Conservation (phyloP, 1,284 basidiomycete species). For the Melampsora americana region DNA sequence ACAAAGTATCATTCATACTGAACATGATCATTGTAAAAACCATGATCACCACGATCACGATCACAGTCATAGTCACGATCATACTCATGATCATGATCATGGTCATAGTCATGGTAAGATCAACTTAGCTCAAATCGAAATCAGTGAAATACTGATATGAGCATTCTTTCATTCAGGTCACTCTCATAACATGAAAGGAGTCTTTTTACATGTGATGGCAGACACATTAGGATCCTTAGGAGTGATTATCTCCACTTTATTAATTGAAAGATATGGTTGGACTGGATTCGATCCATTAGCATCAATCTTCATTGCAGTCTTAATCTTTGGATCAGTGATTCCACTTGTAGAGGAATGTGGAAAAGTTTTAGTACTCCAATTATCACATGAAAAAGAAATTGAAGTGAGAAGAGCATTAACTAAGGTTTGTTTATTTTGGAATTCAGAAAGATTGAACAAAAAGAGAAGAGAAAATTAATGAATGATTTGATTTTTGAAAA, state of each 20-base stretch:
- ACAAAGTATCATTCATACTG: neutral
- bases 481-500: slow-evolving; percentile 1
- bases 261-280: slow-evolving; percentile 98
- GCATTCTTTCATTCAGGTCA: slow-evolving; percentile 61
- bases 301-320: slow-evolving; percentile 87
- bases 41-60: slow-evolving; percentile 29
- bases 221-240: slow-evolving; percentile 77
- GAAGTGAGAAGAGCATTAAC: slow-evolving; percentile 69
- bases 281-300: slow-evolving; percentile 99
- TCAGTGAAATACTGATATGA: slow-evolving; percentile 17
- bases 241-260: slow-evolving; percentile 93
- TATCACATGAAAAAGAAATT: slow-evolving; percentile 66
- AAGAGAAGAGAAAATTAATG: neutral
- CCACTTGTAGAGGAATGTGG: slow-evolving; percentile 93
- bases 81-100: slow-evolving; percentile 50
- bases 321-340: slow-evolving; percentile 91
- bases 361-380: slow-evolving; percentile 78
- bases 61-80: slow-evolving; percentile 60
- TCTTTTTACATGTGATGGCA: slow-evolving; percentile 69
- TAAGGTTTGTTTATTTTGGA: slow-evolving; percentile 61
- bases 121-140: slow-evolving; percentile 60
- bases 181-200: slow-evolving; percentile 99
- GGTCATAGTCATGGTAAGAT: slow-evolving; percentile 45
- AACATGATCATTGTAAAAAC: neutral
- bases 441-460: neutral